Evolutionary conservation across 192 early-diverging fungal species (phyloP), one percentile per base, ranked within the genome.

Genomic region (Rhizoclosmatium globosum): DNA sequence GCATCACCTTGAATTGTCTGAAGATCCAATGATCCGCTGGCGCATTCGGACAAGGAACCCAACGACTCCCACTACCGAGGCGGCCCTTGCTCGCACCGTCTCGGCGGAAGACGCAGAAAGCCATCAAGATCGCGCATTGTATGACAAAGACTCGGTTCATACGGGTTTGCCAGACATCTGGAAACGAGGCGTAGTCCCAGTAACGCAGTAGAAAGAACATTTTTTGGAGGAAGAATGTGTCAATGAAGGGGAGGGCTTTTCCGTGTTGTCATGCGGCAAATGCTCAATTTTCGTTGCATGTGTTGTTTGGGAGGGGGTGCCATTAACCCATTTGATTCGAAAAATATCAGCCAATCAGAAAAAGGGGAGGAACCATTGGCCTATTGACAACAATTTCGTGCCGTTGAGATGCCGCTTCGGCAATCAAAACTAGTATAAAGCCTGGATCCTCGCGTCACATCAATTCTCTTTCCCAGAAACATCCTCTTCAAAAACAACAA

Each of bases 131-230:
- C 19, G 53, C 7, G 47, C 47, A 43, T 44, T 71, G 69, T 7
- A 71, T 7, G n/a, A 56, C 11, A 41, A 53, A 71, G 69, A 71
- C 41, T n/a, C 69, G 46, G 69, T 71, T 71, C 6, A 71, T 9
- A 7, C 50, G 23, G 4, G 47, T 19, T 21, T 71, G 69, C 69
- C 69, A 71, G 13, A 38, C 38, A 15, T 71, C 69, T 48, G 69
- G 69, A 3, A 71, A 48, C 2, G 4, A n/a, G 15, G 50, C 47
- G 19, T 15, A 38, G 13, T 13, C 21, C 69, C 69, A 71, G 38
- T 71, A 38, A 7, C 9, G 21, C 21, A 71, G 53, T n/a, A 71
- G 66, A 31, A 31, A 31, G 31, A 31, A 31, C 31, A 31, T 53
- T 17, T 13, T 53, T 53, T 53, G 50, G 50, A 53, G 50, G 50